Conservation (phyloP, 768 basidiomycete species). For the Tylopilus vinaceipallidus region DNA sequence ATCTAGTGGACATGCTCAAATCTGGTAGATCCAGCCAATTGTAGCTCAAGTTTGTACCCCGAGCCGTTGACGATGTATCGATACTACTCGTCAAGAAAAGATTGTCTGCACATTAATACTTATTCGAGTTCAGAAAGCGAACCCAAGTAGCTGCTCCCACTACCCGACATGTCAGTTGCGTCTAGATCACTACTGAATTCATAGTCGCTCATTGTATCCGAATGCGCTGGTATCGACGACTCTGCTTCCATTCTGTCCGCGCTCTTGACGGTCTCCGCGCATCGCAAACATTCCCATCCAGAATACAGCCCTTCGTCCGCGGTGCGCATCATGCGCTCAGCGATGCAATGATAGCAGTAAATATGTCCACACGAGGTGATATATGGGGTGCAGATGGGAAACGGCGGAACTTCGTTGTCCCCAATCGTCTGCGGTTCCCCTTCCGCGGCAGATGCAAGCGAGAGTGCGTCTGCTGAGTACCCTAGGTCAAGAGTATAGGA, state of each 20-base stretch:
- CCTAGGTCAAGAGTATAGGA: conserved; percentile 57
- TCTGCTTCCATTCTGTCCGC: conserved; percentile 55
- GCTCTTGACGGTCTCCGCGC: conserved; percentile 59
- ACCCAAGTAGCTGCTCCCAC: conserved; percentile 41
- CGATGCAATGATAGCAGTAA: conserved; percentile 94
- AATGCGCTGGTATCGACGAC: conserved; percentile 17
- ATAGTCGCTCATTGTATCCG: conserved; percentile 47
- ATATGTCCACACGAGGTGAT: conserved; percentile 78
- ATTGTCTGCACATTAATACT: not conserved
- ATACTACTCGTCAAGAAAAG: conserved; percentile 3
- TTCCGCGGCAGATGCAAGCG: conserved; percentile 21
- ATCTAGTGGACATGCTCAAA: conserved; percentile 39
- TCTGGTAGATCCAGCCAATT: conserved; percentile 15
- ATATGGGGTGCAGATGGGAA: conserved; percentile 81
- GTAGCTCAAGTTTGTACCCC: not conserved
- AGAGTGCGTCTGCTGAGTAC: conserved; percentile 51
- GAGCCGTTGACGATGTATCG: conserved; percentile 7
- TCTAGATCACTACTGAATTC: conserved; percentile 53
- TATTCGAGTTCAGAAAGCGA: conserved; percentile 28
- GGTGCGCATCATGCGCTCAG: conserved; percentile 73
- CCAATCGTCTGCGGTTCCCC: conserved; percentile 12
- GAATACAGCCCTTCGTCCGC: conserved; percentile 57
- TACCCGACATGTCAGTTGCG: conserved; percentile 51
- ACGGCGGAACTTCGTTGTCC: conserved; percentile 43
- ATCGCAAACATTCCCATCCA: conserved; percentile 85